Percentiles rank a stretch among this genome's conserved stretches.
phyloP scores from a whole-genome alignment of 495 filamentous ascomycete species.

The Aspergillus haitiensis region DNA sequence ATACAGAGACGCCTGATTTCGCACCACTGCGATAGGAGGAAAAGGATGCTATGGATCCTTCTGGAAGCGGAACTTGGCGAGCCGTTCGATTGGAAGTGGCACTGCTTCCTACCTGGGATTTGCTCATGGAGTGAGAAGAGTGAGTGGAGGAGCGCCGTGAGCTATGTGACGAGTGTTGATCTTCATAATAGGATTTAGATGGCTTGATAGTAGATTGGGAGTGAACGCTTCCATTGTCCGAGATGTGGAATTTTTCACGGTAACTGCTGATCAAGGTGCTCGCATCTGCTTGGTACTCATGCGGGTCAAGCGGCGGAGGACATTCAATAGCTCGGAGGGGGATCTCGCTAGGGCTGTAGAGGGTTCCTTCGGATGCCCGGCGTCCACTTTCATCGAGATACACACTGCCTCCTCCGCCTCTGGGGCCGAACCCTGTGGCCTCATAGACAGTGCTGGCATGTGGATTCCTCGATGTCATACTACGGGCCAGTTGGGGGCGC shows the following conservation, averaged over 20 bases:
- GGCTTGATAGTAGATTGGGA: slow-evolving; percentile 49
- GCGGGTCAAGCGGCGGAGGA: slow-evolving; percentile 30
- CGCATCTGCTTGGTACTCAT: slow-evolving; percentile 34
- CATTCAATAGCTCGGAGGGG: slow-evolving; percentile 49
- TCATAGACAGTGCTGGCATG: slow-evolving; percentile 47
- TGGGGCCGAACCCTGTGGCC: slow-evolving; percentile 36
- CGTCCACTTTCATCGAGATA: slow-evolving; percentile 39
- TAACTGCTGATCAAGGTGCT: slow-evolving; percentile 47
- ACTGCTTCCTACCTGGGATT: slow-evolving; percentile 26
- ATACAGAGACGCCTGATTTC: slow-evolving; percentile 28
- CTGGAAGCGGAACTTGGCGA: slow-evolving; percentile 35
- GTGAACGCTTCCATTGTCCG: slow-evolving; percentile 39
- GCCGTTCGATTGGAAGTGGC: slow-evolving; percentile 34
- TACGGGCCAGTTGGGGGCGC: slow-evolving; percentile 35
- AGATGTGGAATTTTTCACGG: slow-evolving; percentile 35
- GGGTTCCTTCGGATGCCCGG: slow-evolving; percentile 40
- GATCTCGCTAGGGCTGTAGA: slow-evolving; percentile 37
- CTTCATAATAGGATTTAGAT: slow-evolving; percentile 30
- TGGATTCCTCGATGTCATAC: slow-evolving; percentile 41
- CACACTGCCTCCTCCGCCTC: slow-evolving; percentile 23
- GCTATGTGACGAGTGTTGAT: slow-evolving; percentile 23
- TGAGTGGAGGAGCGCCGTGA: slow-evolving; percentile 6
- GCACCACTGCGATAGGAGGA: slow-evolving; percentile 25
- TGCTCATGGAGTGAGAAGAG: slow-evolving; percentile 21
- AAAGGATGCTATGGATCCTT: slow-evolving; percentile 27